A percentile compares a stretch with the other conserved stretches of the same genome.
These are phyloP conservation scores for Conoideocrella luteorostrata DNA, from an alignment of 2,329 filamentous ascomycete species.

Conservation along the genomic window DNA sequence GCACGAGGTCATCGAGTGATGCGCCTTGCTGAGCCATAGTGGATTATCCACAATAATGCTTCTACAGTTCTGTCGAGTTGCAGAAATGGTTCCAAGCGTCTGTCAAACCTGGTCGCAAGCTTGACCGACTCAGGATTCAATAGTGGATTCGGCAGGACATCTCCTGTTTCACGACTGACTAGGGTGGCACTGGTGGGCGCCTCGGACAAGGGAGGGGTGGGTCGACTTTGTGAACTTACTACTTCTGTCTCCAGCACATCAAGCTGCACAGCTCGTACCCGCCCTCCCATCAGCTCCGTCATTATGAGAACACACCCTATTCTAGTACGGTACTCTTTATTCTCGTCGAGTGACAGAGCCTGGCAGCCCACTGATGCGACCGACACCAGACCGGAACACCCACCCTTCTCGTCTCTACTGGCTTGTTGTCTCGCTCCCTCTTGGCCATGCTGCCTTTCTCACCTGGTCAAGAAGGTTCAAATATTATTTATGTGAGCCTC, in stretches of 20 bases:
- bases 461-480: no score
- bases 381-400: neutral
- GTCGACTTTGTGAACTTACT: neutral
- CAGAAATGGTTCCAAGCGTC: conserved; percentile 2
- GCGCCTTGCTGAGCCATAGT: neutral
- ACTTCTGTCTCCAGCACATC: neutral
- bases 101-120: conserved; percentile 13
- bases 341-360: neutral
- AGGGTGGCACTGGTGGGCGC: conserved; percentile 13
- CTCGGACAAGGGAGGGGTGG: conserved; percentile 10
- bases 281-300: conserved; percentile 3
- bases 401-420: neutral
- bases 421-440: neutral
- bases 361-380: conserved; percentile 2
- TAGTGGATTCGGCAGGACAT: conserved; percentile 13
- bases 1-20: conserved; percentile 5
- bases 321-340: no score
- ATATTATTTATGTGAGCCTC: no score
- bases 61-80: neutral
- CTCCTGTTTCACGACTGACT: conserved; percentile 17
- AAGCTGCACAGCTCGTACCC: conserved; percentile 2
- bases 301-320: neutral
- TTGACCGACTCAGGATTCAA: conserved; percentile 14
- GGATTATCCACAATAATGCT: neutral
- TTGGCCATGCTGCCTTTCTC: neutral